A percentile compares a stretch with the other conserved stretches of the same genome.
These are phyloP conservation scores for Jaltomata sinuosa DNA, from an alignment of 257 asterid species.

Conservation along the genomic window DNA sequence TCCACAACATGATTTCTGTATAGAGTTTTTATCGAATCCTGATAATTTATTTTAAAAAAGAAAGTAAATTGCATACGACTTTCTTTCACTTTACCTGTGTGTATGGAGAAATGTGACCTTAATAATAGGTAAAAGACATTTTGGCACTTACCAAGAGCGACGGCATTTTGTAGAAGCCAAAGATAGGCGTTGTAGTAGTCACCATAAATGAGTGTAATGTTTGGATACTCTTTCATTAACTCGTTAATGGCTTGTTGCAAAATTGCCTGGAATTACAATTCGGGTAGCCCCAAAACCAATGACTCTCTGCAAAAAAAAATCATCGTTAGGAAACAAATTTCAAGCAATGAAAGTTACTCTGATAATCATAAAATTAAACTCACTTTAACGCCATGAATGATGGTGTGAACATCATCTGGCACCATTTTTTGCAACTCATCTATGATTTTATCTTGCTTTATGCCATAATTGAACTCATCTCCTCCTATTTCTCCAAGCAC, in stretches of 20 bases:
- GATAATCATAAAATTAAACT: neutral
- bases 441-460: conserved; percentile 10
- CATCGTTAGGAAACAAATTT: neutral
- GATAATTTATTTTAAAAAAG: too few species aligned
- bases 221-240: neutral
- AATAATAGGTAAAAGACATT: neutral
- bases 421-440: neutral
- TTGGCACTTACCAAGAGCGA: neutral
- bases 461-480: conserved; percentile 5
- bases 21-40: conserved; percentile 5
- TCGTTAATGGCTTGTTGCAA: neutral
- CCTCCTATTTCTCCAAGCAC: conserved; percentile 17
- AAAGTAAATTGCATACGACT: too few species aligned
- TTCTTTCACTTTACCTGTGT: too few species aligned
- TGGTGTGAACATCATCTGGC: neutral
- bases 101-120: neutral
- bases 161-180: neutral
- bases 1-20: conserved; percentile 20
- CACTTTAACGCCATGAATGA: neutral
- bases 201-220: neutral
- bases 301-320: neutral
- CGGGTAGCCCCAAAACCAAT: neutral
- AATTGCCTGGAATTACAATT: neutral
- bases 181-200: conserved; percentile 12
- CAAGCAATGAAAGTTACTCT: neutral